Evolutionary conservation across 768 basidiomycete species (phyloP).

Genomic region (Tricholoma saponaceum): DNA sequence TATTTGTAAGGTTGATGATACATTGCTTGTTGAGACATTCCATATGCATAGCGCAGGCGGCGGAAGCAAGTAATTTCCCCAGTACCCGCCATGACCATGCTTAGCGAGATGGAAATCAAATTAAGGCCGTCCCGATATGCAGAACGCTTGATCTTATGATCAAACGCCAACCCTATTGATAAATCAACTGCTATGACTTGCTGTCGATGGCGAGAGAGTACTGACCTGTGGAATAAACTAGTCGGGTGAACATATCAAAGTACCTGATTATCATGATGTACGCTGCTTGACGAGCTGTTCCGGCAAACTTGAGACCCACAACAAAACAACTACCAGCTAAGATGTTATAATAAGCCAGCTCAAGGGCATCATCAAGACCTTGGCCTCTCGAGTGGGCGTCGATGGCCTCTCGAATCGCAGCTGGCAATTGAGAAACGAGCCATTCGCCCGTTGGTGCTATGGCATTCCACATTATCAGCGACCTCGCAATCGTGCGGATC

Average conservation of each 20-base stretch:
- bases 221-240: constrained; percentile 67
- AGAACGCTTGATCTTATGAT: constrained; percentile 83
- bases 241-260: constrained; percentile 74
- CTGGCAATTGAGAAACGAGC: constrained; percentile 68
- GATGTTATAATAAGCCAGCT: constrained; percentile 90
- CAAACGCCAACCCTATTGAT: constrained; percentile 53
- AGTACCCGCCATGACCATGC: constrained; percentile 96
- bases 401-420: constrained; percentile 56
- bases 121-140: constrained; percentile 87
- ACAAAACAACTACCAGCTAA: constrained; percentile 89
- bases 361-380: constrained; percentile 63
- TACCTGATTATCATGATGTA: constrained; percentile 78
- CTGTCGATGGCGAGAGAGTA: constrained; percentile 6
- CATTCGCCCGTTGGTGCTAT: constrained; percentile 73
- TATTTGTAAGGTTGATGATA: constrained; percentile 70
- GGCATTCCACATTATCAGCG: constrained; percentile 83
- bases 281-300: constrained; percentile 88
- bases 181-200: constrained; percentile 1
- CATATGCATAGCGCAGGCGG: constrained; percentile 84
- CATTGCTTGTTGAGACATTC: constrained; percentile 68
- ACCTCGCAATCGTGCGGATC: constrained; percentile 70
- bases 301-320: constrained; percentile 89
- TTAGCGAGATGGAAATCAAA: constrained; percentile 78
- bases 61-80: constrained; percentile 90
- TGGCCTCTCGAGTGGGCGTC: constrained; percentile 49